These are phyloP conservation scores for Calonectria pseudoreteaudii DNA, from an alignment of 2,329 filamentous ascomycete genomes.

Conservation along the genomic window DNA sequence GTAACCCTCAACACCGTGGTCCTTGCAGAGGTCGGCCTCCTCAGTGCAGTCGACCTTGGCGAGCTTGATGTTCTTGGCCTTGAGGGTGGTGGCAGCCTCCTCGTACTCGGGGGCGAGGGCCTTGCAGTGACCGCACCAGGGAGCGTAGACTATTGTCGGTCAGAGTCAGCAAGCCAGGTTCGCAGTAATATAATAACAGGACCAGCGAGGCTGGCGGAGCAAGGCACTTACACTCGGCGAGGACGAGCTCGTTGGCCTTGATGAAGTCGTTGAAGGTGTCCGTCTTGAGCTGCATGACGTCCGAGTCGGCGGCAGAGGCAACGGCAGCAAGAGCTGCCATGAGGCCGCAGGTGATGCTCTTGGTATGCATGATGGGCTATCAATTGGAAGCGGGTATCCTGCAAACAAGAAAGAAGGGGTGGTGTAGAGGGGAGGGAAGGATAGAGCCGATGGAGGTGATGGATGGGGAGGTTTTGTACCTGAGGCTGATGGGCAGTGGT, in stretches of 20 bases:
- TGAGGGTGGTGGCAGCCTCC: conserved; percentile 83
- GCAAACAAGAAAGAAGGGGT: conserved; percentile 37
- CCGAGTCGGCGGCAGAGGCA: conserved; percentile 76
- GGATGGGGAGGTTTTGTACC: conserved; percentile 52
- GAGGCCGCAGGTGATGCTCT: conserved; percentile 65
- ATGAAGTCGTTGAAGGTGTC: conserved; percentile 91
- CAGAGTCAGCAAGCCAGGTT: conserved; percentile 49
- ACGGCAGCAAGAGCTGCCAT: conserved; percentile 66
- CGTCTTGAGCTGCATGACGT: conserved; percentile 86
- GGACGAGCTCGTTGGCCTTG: conserved; percentile 85
- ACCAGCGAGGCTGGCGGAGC: not conserved
- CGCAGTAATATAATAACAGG: not conserved
- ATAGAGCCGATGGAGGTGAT: conserved; percentile 34
- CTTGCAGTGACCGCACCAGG: conserved; percentile 99
- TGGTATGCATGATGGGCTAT: conserved; percentile 59
- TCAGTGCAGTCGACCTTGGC: conserved; percentile 96
- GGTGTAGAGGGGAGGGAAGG: conserved; percentile 30
- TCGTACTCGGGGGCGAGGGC: conserved; percentile 94
- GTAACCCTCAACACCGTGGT: conserved; percentile 94
- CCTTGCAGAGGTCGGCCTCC: conserved; percentile 90
- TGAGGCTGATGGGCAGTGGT: conserved; percentile 29
- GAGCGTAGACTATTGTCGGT: conserved; percentile 80
- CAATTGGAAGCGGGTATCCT: conserved; percentile 39
- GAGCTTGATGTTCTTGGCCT: conserved; percentile 88
- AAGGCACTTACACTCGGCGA: conserved; percentile 84